Conservation (phyloP, 768 basidiomycete species). For the Mrakia gelida region DNA sequence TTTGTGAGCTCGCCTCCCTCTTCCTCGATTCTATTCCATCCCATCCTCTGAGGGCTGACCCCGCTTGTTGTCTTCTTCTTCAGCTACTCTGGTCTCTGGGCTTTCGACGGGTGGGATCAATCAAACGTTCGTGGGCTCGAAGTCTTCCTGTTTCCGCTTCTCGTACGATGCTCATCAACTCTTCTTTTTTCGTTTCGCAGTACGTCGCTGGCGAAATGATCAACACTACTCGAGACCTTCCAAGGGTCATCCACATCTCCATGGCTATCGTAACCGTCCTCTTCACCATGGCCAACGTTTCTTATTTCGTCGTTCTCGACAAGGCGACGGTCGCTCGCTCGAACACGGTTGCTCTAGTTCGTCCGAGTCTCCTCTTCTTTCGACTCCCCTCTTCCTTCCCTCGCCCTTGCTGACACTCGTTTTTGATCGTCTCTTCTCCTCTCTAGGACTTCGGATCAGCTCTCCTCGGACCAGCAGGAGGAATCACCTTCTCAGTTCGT, state of each 20-base stretch:
- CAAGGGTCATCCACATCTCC: slow-evolving; percentile 81
- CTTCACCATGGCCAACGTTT: slow-evolving; percentile 54
- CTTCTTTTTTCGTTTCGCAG: background rate
- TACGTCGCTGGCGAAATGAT: slow-evolving; percentile 86
- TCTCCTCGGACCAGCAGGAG: slow-evolving; percentile 81
- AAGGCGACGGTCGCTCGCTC: slow-evolving; percentile 40
- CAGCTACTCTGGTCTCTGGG: slow-evolving; percentile 88
- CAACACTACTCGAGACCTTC: slow-evolving; percentile 77
- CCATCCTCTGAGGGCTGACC: slow-evolving; percentile 56
- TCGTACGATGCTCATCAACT: too few relatives aligned
- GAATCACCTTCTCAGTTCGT: slow-evolving; percentile 71
- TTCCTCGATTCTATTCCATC: slow-evolving; percentile 58
- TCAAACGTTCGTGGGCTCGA: background rate
- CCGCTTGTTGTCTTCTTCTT: slow-evolving; percentile 53
- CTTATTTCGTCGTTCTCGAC: slow-evolving; percentile 87
- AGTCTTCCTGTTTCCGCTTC: background rate
- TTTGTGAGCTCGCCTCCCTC: slow-evolving; percentile 72
- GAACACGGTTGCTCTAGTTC: slow-evolving; percentile 45
- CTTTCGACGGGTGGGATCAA: slow-evolving; percentile 70
- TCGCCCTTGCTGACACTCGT: background rate
- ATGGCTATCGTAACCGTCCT: slow-evolving; percentile 72
- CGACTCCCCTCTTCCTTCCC: background rate
- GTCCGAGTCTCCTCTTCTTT: background rate
- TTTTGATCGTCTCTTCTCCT: background rate
- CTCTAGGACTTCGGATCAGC: slow-evolving; percentile 80